Evolutionary conservation across 1,284 basidiomycete genomes (phyloP), one percentile per base, ranked within the genome.

Genomic region (Ceratobasidium sp.): DNA sequence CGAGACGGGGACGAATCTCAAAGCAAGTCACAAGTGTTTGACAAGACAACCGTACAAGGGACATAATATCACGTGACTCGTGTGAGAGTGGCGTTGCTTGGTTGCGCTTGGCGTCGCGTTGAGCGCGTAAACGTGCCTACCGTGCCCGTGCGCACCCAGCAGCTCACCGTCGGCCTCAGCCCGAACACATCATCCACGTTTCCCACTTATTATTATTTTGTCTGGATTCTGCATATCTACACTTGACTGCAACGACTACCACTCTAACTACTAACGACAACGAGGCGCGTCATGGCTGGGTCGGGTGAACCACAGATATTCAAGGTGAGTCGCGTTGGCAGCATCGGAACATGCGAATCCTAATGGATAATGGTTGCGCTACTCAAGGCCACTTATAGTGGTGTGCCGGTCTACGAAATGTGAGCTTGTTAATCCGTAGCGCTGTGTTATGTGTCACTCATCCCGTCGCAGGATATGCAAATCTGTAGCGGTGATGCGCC

Each of bases 401-500:
- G 93, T 73, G 93, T 95, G 78, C 93, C 93, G 75, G 93, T 95
- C 56, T 94, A 93, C 79, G 93, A 95, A 83, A 94, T 94, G 93
- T 94, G 81, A 79, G 91, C 85, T 45, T 24, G 67, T 80, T 33
- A 8, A 24, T 33, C 33, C 19, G 22, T 36, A 22, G 24, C 6
- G 76, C 82, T 79, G 81, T 83, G 81, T 80, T 47, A 78, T 77
- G 48, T 31, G 41, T 56, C 33, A 57, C 56, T 57, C 50, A 27
- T n/a, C 24, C 41, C 36, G 41, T 24, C 71, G 41, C 63, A 95
- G 93, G 93, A 94, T 97, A 89, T 96, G 93, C 85, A 96, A 96
- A 82, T 91, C 91, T 75, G 93, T 33, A 24, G 17, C 97, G 1
- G 97, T 99, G 79, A 99, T 99, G 98, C 91, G 97, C 75, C 87